Percentiles rank a stretch among this genome's conserved stretches.
These are phyloP conservation scores for Cornus kousa DNA, from an alignment of 148 eudicot genomes.

Conservation along the genomic window DNA sequence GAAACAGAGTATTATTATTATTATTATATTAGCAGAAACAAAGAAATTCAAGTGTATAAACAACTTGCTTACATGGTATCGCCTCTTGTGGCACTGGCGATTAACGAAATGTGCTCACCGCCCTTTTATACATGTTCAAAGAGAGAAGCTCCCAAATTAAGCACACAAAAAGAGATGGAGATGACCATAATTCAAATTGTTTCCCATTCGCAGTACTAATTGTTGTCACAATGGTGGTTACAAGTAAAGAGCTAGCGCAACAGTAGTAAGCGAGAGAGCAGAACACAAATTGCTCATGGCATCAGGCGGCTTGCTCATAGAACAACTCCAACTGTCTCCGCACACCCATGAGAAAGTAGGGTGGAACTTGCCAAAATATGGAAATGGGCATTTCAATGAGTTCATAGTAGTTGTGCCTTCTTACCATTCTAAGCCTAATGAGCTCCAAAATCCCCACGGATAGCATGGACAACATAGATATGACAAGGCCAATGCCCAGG, in stretches of 20 bases:
- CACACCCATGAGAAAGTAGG: constrained; percentile 66
- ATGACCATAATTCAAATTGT: constrained; percentile 61
- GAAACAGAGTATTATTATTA: too few relatives aligned
- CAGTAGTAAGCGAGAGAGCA: constrained; percentile 59
- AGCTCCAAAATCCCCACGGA: constrained; percentile 62
- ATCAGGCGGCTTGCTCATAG: constrained; percentile 77
- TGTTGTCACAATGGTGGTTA: constrained; percentile 51
- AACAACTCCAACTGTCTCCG: constrained; percentile 82
- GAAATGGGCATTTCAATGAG: constrained; percentile 24
- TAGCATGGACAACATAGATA: constrained; percentile 66
- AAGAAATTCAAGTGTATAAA: too few relatives aligned
- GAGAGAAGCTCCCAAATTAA: constrained; percentile 51
- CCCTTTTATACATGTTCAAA: constrained; percentile 55
- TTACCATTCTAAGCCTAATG: constrained; percentile 32
- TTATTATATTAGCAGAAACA: too few relatives aligned
- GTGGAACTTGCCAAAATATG: constrained; percentile 78
- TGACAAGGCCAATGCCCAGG: constrained; percentile 68
- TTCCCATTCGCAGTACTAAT: constrained; percentile 49
- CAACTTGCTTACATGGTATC: constrained; percentile 25
- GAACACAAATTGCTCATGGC: constrained; percentile 73
- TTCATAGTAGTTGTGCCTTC: constrained; percentile 30
- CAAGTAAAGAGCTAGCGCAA: constrained; percentile 53
- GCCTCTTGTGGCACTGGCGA: background rate
- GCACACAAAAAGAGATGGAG: constrained; percentile 62
- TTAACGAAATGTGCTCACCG: constrained; percentile 27